phyloP scores from a whole-genome alignment of 2,329 filamentous ascomycete genomes.

The Fusarium sp. region DNA sequence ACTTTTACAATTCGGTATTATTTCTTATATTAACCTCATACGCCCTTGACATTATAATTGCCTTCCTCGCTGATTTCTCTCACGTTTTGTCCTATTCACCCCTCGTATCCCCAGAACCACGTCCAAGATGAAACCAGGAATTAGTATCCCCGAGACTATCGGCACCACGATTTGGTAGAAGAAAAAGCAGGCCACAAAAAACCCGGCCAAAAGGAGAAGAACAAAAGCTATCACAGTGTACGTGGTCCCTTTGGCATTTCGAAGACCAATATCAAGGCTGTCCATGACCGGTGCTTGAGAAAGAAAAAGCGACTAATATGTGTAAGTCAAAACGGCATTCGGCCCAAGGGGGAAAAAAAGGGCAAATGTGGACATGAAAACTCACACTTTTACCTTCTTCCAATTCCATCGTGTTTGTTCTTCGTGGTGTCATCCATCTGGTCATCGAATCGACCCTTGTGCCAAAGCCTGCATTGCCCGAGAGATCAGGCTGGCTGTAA shows the following conservation, averaged over 20 bases:
- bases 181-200: slow-evolving; percentile 10
- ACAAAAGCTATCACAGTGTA: slow-evolving; percentile 4
- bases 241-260: slow-evolving; percentile 1
- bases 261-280: slow-evolving; percentile 7
- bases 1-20: too few relatives aligned
- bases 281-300: slow-evolving; percentile 3
- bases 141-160: slow-evolving; percentile 1
- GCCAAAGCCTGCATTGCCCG: slow-evolving; percentile 14
- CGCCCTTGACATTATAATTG: background rate
- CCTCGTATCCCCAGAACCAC: slow-evolving; percentile 3
- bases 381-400: slow-evolving; percentile 16
- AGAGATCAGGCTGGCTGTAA: slow-evolving; percentile 21
- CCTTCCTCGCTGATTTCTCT: slow-evolving; percentile 6
- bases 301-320: background rate
- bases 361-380: background rate
- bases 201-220: slow-evolving; percentile 6
- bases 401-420: slow-evolving; percentile 12
- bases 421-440: slow-evolving; percentile 6
- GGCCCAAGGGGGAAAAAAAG: too few relatives aligned
- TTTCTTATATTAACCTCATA: too few relatives aligned
- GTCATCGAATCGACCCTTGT: slow-evolving; percentile 18
- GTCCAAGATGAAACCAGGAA: slow-evolving; percentile 4
- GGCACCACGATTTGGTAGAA: slow-evolving; percentile 18
- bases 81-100: background rate
- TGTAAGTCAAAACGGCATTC: background rate